phyloP scores from a whole-genome alignment of 2,329 filamentous ascomycete genomes.

The Cytospora piceicola region DNA sequence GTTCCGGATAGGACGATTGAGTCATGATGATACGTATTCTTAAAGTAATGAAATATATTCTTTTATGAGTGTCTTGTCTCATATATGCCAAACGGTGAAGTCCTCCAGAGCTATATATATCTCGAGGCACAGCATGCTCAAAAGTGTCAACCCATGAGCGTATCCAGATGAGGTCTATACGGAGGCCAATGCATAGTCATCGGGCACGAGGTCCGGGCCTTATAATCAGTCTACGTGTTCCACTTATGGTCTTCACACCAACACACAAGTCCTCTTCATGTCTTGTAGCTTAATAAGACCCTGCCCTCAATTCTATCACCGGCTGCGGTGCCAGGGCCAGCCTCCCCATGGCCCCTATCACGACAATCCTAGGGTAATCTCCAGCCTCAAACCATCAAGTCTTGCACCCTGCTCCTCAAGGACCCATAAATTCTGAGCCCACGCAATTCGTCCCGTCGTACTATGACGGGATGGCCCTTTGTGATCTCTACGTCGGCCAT shows the following conservation, averaged over 20 bases:
- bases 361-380: constrained; percentile 42
- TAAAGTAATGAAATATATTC: background rate
- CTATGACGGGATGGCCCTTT: constrained; percentile 70
- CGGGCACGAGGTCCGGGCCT: too few relatives aligned
- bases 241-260: background rate
- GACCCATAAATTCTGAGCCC: constrained; percentile 66
- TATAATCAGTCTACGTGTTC: too few relatives aligned
- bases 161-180: too few relatives aligned
- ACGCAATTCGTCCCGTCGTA: constrained; percentile 69
- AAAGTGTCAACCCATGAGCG: too few relatives aligned
- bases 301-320: background rate
- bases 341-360: constrained; percentile 2
- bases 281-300: background rate
- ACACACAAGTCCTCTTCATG: background rate
- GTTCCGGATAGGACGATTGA: background rate
- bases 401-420: constrained; percentile 57
- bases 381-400: constrained; percentile 48
- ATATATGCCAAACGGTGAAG: background rate
- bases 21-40: background rate
- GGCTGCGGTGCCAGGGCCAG: background rate
- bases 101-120: too few relatives aligned
- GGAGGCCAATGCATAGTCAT: too few relatives aligned
- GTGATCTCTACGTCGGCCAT: constrained; percentile 73
- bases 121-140: too few relatives aligned
- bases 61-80: background rate